A percentile compares a stretch with the other conserved stretches of the same genome.
Evolutionary conservation across 2,329 filamentous ascomycete species (phyloP).

Genomic region (Fusarium sp.): DNA sequence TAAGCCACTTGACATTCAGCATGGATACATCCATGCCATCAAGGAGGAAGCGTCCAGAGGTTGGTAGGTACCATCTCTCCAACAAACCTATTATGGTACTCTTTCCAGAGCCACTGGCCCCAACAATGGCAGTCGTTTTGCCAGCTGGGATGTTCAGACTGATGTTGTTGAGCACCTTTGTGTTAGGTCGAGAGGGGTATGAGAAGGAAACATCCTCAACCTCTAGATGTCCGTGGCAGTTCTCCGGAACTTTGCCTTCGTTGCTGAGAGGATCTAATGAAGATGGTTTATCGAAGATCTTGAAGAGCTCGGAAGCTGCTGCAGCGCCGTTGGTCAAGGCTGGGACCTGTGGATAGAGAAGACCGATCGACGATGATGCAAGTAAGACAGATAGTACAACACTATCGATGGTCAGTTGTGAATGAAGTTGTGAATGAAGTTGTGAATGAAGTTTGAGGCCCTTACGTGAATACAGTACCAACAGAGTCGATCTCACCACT

Average conservation of each 20-base stretch:
- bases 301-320: conserved; percentile 26
- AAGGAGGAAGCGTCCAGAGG: conserved; percentile 49
- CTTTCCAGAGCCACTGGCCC: conserved; percentile 74
- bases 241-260: not conserved
- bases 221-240: conserved; percentile 51
- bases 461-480: conserved; percentile 52
- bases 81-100: conserved; percentile 73
- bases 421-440: accelerated
- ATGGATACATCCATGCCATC: conserved; percentile 50
- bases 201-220: conserved; percentile 70
- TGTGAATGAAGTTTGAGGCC: accelerated
- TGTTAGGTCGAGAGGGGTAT: conserved; percentile 69
- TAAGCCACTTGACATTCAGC: conserved; percentile 57
- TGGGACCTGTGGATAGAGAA: conserved; percentile 22
- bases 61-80: conserved; percentile 68
- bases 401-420: not conserved
- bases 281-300: conserved; percentile 21
- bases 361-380: conserved; percentile 13
- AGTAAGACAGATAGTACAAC: conserved; percentile 28
- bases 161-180: conserved; percentile 65
- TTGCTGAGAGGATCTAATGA: conserved; percentile 14
- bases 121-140: conserved; percentile 76
- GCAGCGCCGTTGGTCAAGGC: conserved; percentile 23
- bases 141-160: conserved; percentile 64
- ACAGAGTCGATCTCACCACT: conserved; percentile 48